Percentiles rank a stretch among this genome's conserved stretches.
Evolutionary conservation across 2,329 filamentous ascomycete species (phyloP).

Genomic region (Ustulina deusta): DNA sequence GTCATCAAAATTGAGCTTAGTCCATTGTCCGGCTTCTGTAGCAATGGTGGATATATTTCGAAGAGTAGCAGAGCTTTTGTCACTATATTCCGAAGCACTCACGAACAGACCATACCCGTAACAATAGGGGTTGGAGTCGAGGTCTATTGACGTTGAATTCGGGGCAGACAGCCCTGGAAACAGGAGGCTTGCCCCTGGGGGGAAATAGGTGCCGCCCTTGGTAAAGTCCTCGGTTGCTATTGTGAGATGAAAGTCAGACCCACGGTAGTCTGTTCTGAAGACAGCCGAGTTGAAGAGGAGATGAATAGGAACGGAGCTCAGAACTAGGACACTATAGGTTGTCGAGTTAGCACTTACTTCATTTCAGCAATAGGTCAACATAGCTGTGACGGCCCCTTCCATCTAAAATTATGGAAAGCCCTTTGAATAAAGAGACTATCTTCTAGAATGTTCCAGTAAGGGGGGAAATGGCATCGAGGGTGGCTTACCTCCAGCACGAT

Average conservation of each 20-base stretch:
- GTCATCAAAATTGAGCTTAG: not conserved
- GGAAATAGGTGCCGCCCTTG: conserved; percentile 18
- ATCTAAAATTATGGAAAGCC: not conserved
- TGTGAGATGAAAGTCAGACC: conserved; percentile 23
- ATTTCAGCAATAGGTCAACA: not conserved
- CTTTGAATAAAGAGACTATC: not conserved
- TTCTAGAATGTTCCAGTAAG: not conserved
- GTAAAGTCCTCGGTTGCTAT: conserved; percentile 26
- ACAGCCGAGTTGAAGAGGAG: conserved; percentile 50
- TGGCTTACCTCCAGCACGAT: not conserved
- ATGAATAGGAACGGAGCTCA: conserved; percentile 48
- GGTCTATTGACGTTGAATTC: not conserved
- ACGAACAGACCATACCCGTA: not conserved
- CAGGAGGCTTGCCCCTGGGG: conserved; percentile 22
- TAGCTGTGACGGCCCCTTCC: not conserved
- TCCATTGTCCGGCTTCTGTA: not conserved
- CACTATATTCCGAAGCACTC: not conserved
- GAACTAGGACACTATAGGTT: not conserved
- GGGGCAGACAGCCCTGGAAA: not conserved
- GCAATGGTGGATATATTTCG: not conserved
- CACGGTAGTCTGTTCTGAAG: conserved; percentile 32
- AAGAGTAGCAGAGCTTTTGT: not conserved
- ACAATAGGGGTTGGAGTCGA: not conserved
- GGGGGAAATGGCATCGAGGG: not conserved
- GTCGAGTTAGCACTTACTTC: not conserved